These are phyloP conservation scores for Coemansia sp. DNA, from an alignment of 192 early-diverging fungal genomes.

Conservation along the genomic window DNA sequence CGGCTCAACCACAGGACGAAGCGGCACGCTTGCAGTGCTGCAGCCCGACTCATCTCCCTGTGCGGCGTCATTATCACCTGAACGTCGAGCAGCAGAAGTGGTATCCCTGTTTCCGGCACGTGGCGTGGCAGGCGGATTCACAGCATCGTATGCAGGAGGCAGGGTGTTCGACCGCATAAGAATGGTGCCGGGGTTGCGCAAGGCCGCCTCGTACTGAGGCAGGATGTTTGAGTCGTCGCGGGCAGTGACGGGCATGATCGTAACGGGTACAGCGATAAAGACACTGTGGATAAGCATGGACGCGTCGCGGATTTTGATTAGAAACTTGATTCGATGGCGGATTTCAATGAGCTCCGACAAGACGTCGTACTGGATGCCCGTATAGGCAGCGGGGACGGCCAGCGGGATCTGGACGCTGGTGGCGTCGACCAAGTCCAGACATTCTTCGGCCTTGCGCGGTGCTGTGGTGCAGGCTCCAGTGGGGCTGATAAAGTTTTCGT, in stretches of 20 bases:
- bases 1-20: constrained; percentile 5
- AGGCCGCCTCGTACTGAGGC: constrained; percentile 43
- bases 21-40: neutral
- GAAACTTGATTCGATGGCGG: constrained; percentile 49
- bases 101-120: neutral
- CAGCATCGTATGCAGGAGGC: constrained; percentile 40
- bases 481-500: constrained; percentile 40
- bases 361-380: constrained; percentile 40
- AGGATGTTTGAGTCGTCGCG: constrained; percentile 39
- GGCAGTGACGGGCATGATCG: constrained; percentile 45
- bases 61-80: neutral
- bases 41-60: neutral
- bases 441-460: constrained; percentile 14
- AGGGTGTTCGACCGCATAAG: constrained; percentile 42
- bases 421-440: constrained; percentile 35
- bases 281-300: constrained; percentile 35
- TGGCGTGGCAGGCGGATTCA: neutral
- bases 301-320: constrained; percentile 45
- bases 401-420: constrained; percentile 35
- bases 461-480: constrained; percentile 13
- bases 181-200: constrained; percentile 21
- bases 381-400: constrained; percentile 29
- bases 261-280: constrained; percentile 51
- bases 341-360: constrained; percentile 44
- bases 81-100: neutral